A percentile compares a stretch with the other conserved stretches of the same genome.
Conservation (phyloP, 441 rosid genomes). For the Oxalis stricta region DNA sequence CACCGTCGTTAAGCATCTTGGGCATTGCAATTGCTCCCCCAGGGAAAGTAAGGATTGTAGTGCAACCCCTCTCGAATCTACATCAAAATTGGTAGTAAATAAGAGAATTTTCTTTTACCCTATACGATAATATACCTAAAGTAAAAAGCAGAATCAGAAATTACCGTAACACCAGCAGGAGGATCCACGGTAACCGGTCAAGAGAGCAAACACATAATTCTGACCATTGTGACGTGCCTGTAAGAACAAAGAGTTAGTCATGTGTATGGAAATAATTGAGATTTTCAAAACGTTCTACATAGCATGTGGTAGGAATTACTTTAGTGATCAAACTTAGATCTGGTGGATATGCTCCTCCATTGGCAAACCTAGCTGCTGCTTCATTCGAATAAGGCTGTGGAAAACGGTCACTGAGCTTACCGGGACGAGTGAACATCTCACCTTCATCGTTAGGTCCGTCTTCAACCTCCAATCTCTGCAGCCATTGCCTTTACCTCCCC, state of each 20-base stretch:
- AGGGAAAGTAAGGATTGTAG: constrained; percentile 95
- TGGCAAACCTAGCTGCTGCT: constrained; percentile 95
- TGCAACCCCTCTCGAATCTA: constrained; percentile 96
- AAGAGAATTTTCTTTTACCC: too few relatives aligned
- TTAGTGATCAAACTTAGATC: constrained; percentile 97
- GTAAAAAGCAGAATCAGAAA: constrained; percentile 9
- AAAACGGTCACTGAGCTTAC: constrained; percentile 94
- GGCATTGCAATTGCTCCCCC: constrained; percentile 99
- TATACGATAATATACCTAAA: too few relatives aligned
- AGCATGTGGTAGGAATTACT: constrained; percentile 26
- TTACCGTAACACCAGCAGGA: constrained; percentile 94
- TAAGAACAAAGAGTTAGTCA: constrained; percentile 8
- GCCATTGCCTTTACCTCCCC: constrained; percentile 99
- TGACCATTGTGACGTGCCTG: constrained; percentile 99
- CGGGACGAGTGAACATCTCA: constrained; percentile 97
- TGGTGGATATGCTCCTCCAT: constrained; percentile 99
- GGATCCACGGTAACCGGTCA: constrained; percentile 98
- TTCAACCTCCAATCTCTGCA: constrained; percentile 94
- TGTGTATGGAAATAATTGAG: constrained; percentile 2
- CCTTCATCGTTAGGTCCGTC: constrained; percentile 99
- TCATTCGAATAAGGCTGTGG: constrained; percentile 93
- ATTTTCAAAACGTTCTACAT: not conserved
- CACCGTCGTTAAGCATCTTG: constrained; percentile 92
- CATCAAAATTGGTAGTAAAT: constrained; percentile 4
- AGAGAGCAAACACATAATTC: constrained; percentile 89